Conservation (phyloP, 2,329 filamentous ascomycete species). For the Cercospora sp. region DNA sequence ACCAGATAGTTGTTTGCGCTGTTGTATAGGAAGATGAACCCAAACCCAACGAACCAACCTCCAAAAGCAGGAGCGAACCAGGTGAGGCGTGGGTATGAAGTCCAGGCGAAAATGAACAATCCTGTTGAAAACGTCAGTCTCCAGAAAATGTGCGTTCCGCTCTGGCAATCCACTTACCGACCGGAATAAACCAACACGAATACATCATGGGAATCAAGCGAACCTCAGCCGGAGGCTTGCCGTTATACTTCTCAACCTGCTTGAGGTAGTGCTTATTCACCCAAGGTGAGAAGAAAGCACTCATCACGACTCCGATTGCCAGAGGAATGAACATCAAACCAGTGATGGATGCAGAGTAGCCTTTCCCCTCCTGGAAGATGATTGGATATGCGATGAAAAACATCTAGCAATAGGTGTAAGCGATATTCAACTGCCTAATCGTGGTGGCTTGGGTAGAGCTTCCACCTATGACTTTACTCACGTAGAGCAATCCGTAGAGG, state of each 20-base stretch:
- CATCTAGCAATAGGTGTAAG: slow-evolving; percentile 42
- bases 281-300: slow-evolving; percentile 51
- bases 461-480: too few species aligned
- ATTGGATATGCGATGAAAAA: slow-evolving; percentile 64
- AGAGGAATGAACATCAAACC: slow-evolving; percentile 63
- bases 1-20: slow-evolving; percentile 52
- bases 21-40: slow-evolving; percentile 40
- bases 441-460: too few species aligned
- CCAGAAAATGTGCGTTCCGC: background rate
- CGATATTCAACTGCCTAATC: too few species aligned
- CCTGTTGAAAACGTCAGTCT: slow-evolving; percentile 39
- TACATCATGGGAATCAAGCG: slow-evolving; percentile 72
- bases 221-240: slow-evolving; percentile 73
- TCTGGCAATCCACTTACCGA: slow-evolving; percentile 32
- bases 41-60: slow-evolving; percentile 38
- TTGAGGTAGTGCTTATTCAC: slow-evolving; percentile 80
- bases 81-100: slow-evolving; percentile 63
- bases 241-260: slow-evolving; percentile 62
- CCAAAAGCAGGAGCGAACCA: slow-evolving; percentile 65
- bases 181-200: slow-evolving; percentile 60
- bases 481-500: slow-evolving; percentile 27
- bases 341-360: slow-evolving; percentile 72
- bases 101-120: slow-evolving; percentile 69
- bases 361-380: slow-evolving; percentile 77
- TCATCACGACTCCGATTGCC: slow-evolving; percentile 33